These are phyloP conservation scores for Circinella minor DNA, from an alignment of 371 early-diverging fungal genomes.

Conservation along the genomic window DNA sequence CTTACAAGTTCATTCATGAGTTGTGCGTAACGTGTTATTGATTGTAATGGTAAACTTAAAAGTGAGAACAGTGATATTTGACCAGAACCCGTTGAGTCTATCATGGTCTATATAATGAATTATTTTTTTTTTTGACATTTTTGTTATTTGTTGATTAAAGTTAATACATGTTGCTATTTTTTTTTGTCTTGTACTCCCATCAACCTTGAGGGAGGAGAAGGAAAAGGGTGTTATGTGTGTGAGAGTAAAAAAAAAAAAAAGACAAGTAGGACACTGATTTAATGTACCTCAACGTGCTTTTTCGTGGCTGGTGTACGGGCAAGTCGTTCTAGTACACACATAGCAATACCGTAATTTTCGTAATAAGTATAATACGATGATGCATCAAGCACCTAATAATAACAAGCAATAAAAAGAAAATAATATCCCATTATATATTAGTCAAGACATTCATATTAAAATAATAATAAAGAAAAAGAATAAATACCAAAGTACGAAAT, in stretches of 20 bases:
- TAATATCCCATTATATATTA: neutral
- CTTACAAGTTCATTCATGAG: conserved; percentile 19
- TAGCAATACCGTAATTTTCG: conserved; percentile 21
- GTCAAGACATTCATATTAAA: neutral
- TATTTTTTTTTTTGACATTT: too few relatives aligned
- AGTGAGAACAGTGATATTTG: conserved; percentile 19
- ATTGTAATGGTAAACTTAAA: conserved; percentile 22
- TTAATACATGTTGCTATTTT: neutral
- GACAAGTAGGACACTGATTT: neutral
- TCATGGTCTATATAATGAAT: conserved; percentile 9
- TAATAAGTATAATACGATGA: conserved; percentile 22
- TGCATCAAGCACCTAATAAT: conserved; percentile 17
- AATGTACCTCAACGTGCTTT: conserved; percentile 23
- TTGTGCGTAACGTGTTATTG: conserved; percentile 24
- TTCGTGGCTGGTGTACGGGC: conserved; percentile 18
- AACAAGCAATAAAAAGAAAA: neutral
- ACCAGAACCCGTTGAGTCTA: conserved; percentile 16
- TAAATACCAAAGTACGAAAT: conserved; percentile 21
- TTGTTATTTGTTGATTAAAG: too few relatives aligned
- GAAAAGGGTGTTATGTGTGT: neutral
- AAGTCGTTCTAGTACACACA: conserved; percentile 23
- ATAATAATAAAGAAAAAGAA: neutral
- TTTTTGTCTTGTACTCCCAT: neutral
- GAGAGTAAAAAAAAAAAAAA: neutral
- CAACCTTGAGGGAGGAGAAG: neutral